These are phyloP conservation scores for Boletus speciosus DNA, from an alignment of 768 basidiomycete genomes.

Conservation along the genomic window DNA sequence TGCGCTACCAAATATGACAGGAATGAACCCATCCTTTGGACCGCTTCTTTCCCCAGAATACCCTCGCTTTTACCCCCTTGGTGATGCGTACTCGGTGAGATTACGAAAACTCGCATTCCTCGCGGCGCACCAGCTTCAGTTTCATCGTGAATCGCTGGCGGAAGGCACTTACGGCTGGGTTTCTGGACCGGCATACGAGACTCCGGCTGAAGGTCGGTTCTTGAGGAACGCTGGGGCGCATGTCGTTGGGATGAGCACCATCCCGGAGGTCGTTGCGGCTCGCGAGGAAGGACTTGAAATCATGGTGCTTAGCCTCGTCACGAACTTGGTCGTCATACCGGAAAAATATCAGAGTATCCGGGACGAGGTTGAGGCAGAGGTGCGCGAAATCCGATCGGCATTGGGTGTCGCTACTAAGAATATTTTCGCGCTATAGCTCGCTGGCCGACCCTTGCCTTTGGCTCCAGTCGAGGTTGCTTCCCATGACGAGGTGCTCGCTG, in stretches of 20 bases:
- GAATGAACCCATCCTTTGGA: conserved; percentile 78
- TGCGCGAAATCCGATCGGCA: conserved; percentile 27
- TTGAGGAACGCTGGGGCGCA: conserved; percentile 73
- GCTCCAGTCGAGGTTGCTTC: conserved; percentile 52
- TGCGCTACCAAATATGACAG: conserved; percentile 73
- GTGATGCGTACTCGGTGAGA: conserved; percentile 72
- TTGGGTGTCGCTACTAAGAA: conserved; percentile 1
- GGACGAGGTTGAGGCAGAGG: conserved; percentile 77
- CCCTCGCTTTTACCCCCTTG: conserved; percentile 79
- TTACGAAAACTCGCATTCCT: conserved; percentile 73
- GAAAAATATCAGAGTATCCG: conserved; percentile 62
- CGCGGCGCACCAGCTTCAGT: conserved; percentile 59
- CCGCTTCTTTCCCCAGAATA: conserved; percentile 54
- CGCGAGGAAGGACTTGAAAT: conserved; percentile 72
- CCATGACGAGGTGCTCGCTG: conserved; percentile 73
- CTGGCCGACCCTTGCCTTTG: conserved; percentile 48
- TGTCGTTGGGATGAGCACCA: conserved; percentile 93
- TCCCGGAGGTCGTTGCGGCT: conserved; percentile 84
- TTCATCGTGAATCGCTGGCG: conserved; percentile 54
- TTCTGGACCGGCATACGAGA: conserved; percentile 86
- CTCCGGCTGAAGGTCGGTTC: conserved; percentile 81
- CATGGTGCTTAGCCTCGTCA: conserved; percentile 79
- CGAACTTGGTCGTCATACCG: conserved; percentile 79
- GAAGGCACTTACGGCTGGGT: conserved; percentile 93
- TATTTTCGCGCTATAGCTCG: conserved; percentile 42